These are phyloP conservation scores for Hirschioporus abietinus DNA, from an alignment of 768 basidiomycete species.

Conservation along the genomic window DNA sequence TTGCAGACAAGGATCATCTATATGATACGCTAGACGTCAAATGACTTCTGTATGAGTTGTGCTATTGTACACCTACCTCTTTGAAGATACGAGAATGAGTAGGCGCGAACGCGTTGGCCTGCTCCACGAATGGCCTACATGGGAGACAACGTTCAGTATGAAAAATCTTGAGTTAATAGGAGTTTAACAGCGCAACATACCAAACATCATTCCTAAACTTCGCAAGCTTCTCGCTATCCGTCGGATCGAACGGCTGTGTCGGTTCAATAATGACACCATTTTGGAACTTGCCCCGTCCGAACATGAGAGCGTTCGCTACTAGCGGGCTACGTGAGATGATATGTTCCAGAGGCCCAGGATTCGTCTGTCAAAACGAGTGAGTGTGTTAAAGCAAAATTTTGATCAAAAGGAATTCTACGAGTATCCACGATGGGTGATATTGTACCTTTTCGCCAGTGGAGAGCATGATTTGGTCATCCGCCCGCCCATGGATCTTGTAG, in stretches of 20 bases:
- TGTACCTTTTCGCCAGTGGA: constrained; percentile 37
- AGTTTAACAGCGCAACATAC: constrained; percentile 3
- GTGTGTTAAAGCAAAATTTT: not conserved
- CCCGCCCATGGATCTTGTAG: constrained; percentile 34
- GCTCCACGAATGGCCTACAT: constrained; percentile 35
- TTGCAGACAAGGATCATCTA: constrained; percentile 41
- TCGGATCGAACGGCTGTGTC: constrained; percentile 21
- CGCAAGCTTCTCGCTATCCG: constrained; percentile 15
- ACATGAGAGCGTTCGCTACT: constrained; percentile 29
- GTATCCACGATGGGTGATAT: constrained; percentile 6
- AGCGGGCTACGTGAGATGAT: constrained; percentile 28
- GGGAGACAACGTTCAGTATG: not conserved
- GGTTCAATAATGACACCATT: constrained; percentile 35
- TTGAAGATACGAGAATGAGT: constrained; percentile 42
- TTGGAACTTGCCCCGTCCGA: constrained; percentile 31
- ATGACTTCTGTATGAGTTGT: not conserved
- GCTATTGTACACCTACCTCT: constrained; percentile 26
- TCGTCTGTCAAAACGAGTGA: constrained; percentile 23
- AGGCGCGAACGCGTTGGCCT: constrained; percentile 36
- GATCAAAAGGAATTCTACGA: not conserved
- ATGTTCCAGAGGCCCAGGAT: constrained; percentile 33
- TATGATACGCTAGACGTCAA: not conserved
- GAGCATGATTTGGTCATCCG: constrained; percentile 41
- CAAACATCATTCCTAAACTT: constrained; percentile 22
- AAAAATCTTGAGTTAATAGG: not conserved